These are phyloP conservation scores for Sarcomyxa edulis DNA, from an alignment of 768 basidiomycete species.

Conservation along the genomic window DNA sequence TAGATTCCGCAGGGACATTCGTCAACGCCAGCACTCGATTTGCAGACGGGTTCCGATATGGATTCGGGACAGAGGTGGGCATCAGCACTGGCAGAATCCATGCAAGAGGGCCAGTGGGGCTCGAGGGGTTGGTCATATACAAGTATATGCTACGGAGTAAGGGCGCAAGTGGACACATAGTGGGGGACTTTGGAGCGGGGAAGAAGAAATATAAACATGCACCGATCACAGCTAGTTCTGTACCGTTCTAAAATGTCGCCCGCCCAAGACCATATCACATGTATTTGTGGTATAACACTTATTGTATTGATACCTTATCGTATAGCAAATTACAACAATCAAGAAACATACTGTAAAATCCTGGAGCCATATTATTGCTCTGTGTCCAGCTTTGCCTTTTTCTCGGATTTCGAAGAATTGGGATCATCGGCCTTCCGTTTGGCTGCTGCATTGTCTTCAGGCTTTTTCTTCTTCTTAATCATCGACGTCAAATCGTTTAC, in stretches of 20 bases:
- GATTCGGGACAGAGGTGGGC: slow-evolving; percentile 97
- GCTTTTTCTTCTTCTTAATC: slow-evolving; percentile 74
- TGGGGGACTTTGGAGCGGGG: slow-evolving; percentile 76
- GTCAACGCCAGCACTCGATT: slow-evolving; percentile 96
- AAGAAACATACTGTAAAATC: too few species aligned
- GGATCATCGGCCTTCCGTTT: slow-evolving; percentile 72
- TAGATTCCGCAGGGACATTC: slow-evolving; percentile 90
- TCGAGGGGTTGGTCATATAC: slow-evolving; percentile 92
- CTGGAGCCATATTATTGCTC: slow-evolving; percentile 11
- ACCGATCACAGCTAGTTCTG: slow-evolving; percentile 32
- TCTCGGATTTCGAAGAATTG: slow-evolving; percentile 43
- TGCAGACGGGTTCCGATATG: slow-evolving; percentile 94
- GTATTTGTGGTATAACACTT: neutral
- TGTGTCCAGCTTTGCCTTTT: slow-evolving; percentile 59
- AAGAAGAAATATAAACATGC: slow-evolving; percentile 74
- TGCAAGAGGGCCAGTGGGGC: slow-evolving; percentile 91
- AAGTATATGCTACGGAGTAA: slow-evolving; percentile 90
- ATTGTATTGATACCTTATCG: too few species aligned
- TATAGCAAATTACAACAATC: too few species aligned
- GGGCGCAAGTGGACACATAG: slow-evolving; percentile 72
- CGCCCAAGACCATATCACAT: neutral
- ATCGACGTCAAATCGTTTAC: slow-evolving; percentile 84
- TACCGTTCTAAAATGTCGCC: slow-evolving; percentile 46
- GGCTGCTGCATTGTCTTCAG: slow-evolving; percentile 27
- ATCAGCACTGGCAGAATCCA: slow-evolving; percentile 97